Evolutionary conservation across 2,329 filamentous ascomycete species (phyloP).

Genomic region (Cladophialophora chaetospira): DNA sequence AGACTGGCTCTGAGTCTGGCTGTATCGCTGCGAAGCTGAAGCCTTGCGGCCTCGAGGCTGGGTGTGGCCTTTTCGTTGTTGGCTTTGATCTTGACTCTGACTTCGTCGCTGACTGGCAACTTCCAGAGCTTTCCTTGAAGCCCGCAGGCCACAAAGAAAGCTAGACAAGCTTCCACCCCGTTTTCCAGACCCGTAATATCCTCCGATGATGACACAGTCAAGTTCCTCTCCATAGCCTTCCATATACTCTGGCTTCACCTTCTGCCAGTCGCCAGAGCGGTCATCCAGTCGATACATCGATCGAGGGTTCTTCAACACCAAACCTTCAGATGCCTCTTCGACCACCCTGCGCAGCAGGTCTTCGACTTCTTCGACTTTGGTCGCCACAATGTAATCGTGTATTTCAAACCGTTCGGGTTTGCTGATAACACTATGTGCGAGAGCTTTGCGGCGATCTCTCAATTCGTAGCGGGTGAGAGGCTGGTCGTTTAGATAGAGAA

Average conservation of each 20-base stretch:
- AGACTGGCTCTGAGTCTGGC: conserved; percentile 3
- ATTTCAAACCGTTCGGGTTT: conserved; percentile 80
- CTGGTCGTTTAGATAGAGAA: conserved; percentile 81
- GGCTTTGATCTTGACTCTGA: conserved; percentile 1
- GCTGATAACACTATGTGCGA: conserved; percentile 69
- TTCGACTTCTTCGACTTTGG: conserved; percentile 72
- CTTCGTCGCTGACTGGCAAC: conserved; percentile 35
- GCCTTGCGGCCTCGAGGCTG: not conserved
- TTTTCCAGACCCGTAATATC: conserved; percentile 85
- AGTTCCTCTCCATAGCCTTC: conserved; percentile 90
- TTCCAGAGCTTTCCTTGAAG: conserved; percentile 55
- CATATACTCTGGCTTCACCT: conserved; percentile 99
- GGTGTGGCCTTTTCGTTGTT: not conserved
- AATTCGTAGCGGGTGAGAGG: conserved; percentile 80
- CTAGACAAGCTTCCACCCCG: conserved; percentile 81
- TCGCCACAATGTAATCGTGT: conserved; percentile 70
- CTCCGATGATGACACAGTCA: conserved; percentile 85
- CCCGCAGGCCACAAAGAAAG: conserved; percentile 85
- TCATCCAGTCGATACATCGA: conserved; percentile 85
- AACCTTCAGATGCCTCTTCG: conserved; percentile 81
- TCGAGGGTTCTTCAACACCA: conserved; percentile 90
- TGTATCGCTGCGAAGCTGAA: not conserved
- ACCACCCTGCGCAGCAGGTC: conserved; percentile 78
- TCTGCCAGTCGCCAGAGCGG: conserved; percentile 95
- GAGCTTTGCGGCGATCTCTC: conserved; percentile 73